Base-by-base conservation (phyloP, 1,284 basidiomycete genomes). In the Inonotus obliquus region DNA sequence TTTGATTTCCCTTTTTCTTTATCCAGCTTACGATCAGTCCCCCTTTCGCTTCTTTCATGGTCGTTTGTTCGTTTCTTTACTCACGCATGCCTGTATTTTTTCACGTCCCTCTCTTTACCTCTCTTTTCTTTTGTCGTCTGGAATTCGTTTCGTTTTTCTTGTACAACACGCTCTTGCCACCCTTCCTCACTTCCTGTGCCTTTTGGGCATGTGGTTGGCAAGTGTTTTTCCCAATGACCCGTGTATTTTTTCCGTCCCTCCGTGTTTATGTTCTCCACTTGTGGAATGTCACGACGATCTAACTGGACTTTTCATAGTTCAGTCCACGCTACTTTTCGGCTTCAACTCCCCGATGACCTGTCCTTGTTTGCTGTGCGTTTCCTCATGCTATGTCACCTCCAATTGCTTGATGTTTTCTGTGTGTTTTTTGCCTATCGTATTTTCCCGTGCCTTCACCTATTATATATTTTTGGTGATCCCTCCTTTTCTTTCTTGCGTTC, bases 61-160 rank as follows among this genome's bases (percentile, higher is more conserved):
- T 57, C 56, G 41, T 55, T 55, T n/a, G 35, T 25, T 10, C 37
- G 19, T 55, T n/a, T 39, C 41, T 55, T 55, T 45, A n/a, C 54
- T 19, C 51, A 35, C 51, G 32, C 51, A 52, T 52, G 2, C 27
- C n/a, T 27, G 17, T 52, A 32, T 52, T 49, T 49, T 49, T 29
- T 25, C 10, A 25, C 27, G 17, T 25, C 11, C 48, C 23, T 11
- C 51, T 32, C 27, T 32, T 17, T 38, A 4, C 9, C 4, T 32
- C 32, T 32, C 9, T 32, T 32, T 32, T n/a, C n/a, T n/a, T n/a
- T n/a, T n/a, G n/a, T n/a, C 49, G 49, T 19, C n/a, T 1, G 51
- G 29, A 32, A 38, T 29, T 53, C 21, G 3, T 21, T 9, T 17
- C 27, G 13, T 35, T 7, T 21, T 9, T 17, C 27, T n/a, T 35